phyloP scores from a whole-genome alignment of 192 early-diverging fungal species.

The Dimargaris verticillata region DNA sequence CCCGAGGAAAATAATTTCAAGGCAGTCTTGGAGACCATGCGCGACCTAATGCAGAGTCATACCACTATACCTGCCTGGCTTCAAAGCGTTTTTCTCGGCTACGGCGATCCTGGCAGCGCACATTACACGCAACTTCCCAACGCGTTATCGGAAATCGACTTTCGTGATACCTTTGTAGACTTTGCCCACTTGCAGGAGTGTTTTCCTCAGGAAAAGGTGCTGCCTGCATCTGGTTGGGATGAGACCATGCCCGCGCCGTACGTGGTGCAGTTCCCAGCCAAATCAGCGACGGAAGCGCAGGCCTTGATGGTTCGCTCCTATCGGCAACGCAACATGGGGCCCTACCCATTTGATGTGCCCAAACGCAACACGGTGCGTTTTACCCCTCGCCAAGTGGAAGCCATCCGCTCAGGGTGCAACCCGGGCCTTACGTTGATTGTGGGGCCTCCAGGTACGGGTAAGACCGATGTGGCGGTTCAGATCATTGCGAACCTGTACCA shows the following conservation, averaged over 20 bases:
- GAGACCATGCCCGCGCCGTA: constrained; percentile 44
- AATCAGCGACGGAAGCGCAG: constrained; percentile 27
- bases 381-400: constrained; percentile 69
- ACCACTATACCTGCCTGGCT: constrained; percentile 83
- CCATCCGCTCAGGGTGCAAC: constrained; percentile 71
- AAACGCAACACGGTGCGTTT: constrained; percentile 63
- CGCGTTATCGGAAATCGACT: constrained; percentile 42
- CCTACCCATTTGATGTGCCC: constrained; percentile 52
- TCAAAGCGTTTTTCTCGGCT: constrained; percentile 79
- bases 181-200: constrained; percentile 53
- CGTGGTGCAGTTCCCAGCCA: constrained; percentile 46
- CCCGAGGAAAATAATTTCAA: constrained; percentile 90
- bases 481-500: constrained; percentile 92
- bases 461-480: constrained; percentile 95
- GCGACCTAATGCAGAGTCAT: constrained; percentile 72
- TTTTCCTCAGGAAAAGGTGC: constrained; percentile 28
- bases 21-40: constrained; percentile 75
- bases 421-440: constrained; percentile 85
- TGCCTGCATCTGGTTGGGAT: constrained; percentile 18
- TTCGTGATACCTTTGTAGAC: constrained; percentile 80
- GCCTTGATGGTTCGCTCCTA: constrained; percentile 21
- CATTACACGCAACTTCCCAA: constrained; percentile 43
- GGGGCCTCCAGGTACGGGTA: constrained; percentile 97
- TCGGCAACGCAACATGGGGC: constrained; percentile 46
- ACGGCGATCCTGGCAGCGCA: constrained; percentile 75